These are phyloP conservation scores for Ciborinia camelliae DNA, from an alignment of 2,329 filamentous ascomycete species.

Conservation along the genomic window DNA sequence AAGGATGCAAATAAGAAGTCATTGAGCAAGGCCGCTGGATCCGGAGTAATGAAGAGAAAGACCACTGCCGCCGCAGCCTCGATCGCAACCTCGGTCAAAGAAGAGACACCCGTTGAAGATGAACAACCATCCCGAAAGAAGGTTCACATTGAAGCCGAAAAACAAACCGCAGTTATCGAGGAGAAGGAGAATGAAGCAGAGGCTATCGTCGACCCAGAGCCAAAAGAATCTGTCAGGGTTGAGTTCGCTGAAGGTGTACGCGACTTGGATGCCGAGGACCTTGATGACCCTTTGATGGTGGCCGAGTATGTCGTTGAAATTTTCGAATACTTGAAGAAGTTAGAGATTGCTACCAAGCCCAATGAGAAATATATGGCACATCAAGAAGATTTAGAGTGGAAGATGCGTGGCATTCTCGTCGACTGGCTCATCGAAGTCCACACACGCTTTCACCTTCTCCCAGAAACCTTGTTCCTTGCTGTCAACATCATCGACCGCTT, in stretches of 20 bases:
- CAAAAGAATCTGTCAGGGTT: constrained; percentile 31
- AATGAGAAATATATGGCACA: constrained; percentile 94
- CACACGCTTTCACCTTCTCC: constrained; percentile 90
- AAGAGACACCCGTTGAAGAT: constrained; percentile 58
- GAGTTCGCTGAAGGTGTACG: constrained; percentile 45
- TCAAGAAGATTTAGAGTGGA: constrained; percentile 95
- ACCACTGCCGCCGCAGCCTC: constrained; percentile 48
- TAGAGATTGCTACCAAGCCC: constrained; percentile 77
- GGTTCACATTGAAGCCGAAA: constrained; percentile 54
- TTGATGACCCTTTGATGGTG: constrained; percentile 95
- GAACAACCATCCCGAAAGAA: constrained; percentile 69
- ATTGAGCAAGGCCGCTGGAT: constrained; percentile 71
- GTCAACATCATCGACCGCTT: constrained; percentile 99
- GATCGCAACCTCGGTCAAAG: constrained; percentile 55
- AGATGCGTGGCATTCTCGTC: constrained; percentile 93
- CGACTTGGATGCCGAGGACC: constrained; percentile 80
- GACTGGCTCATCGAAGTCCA: constrained; percentile 99
- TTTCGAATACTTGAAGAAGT: constrained; percentile 88
- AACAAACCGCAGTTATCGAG: constrained; percentile 40
- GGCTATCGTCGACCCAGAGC: constrained; percentile 32
- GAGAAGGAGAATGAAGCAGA: constrained; percentile 41
- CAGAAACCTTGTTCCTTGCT: constrained; percentile 92
- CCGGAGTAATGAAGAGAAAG: constrained; percentile 71
- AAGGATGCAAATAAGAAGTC: constrained; percentile 67
- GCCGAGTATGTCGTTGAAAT: constrained; percentile 97